Conservation (phyloP, 306 rosid genomes). For the Cyamopsis tetragonoloba region DNA sequence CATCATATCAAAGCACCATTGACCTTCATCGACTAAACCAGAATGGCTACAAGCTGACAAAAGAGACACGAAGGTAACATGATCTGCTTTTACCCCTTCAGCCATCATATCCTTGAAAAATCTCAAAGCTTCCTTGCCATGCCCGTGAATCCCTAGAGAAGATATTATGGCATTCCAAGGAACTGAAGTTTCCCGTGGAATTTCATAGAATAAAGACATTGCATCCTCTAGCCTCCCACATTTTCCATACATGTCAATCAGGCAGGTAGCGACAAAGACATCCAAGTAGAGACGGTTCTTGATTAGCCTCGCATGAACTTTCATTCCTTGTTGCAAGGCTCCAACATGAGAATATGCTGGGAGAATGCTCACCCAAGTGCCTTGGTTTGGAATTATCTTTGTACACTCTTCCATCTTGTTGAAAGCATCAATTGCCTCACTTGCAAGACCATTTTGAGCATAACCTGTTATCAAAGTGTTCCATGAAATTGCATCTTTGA, state of each 20-base stretch:
- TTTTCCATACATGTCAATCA: conserved; percentile 44
- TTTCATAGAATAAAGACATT: conserved; percentile 39
- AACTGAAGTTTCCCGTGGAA: conserved; percentile 35
- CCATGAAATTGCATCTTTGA: conserved; percentile 41
- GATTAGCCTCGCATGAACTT: conserved; percentile 38
- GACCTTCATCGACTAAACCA: conserved; percentile 42
- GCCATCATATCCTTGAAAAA: conserved; percentile 42
- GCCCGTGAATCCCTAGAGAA: conserved; percentile 45
- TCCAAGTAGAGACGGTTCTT: conserved; percentile 37
- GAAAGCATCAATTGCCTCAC: conserved; percentile 39
- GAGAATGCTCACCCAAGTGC: conserved; percentile 55
- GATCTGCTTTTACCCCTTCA: conserved; percentile 40
- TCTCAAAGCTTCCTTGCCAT: conserved; percentile 32
- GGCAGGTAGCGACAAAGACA: conserved; percentile 46
- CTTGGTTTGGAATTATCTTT: conserved; percentile 35
- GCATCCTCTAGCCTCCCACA: conserved; percentile 40
- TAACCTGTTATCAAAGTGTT: conserved; percentile 47
- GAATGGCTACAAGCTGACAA: conserved; percentile 51
- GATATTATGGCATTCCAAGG: conserved; percentile 50
- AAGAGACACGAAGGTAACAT: conserved; percentile 38
- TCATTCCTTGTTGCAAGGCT: conserved; percentile 49
- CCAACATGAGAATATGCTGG: conserved; percentile 53
- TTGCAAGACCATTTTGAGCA: conserved; percentile 49
- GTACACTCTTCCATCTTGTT: conserved; percentile 34
- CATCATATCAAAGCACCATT: conserved; percentile 39